Evolutionary conservation across 2,329 filamentous ascomycete species (phyloP).

Genomic region (Penicillium sp.): DNA sequence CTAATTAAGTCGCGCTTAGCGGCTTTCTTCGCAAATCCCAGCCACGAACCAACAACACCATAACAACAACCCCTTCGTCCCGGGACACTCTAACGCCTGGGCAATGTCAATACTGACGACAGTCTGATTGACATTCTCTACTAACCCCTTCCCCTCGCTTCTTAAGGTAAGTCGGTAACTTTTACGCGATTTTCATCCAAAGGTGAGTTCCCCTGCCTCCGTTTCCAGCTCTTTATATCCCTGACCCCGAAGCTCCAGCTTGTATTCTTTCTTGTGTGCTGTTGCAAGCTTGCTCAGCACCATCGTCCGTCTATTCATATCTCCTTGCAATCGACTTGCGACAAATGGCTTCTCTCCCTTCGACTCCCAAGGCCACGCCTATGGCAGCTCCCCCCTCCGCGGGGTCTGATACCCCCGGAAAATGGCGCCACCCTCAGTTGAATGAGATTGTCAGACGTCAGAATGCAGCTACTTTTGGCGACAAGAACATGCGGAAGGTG

Average conservation of each 20-base stretch:
- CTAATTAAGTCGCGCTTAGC: conserved; percentile 13
- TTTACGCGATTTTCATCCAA: neutral
- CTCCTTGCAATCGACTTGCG: neutral
- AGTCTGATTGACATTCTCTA: neutral
- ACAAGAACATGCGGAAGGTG: conserved; percentile 71
- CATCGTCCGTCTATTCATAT: neutral
- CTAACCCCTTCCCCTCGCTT: neutral
- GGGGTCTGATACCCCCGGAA: conserved; percentile 59
- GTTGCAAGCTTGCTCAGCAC: neutral
- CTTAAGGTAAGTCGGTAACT: conserved; percentile 3
- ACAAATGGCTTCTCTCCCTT: conserved; percentile 43
- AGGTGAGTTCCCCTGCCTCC: conserved; percentile 1
- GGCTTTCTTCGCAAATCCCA: conserved; percentile 5
- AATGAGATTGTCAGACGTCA: conserved; percentile 83
- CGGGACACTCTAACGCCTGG: neutral
- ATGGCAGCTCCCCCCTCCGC: conserved; percentile 28
- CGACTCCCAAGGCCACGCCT: conserved; percentile 40
- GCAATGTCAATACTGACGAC: neutral
- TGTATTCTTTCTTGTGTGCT: neutral
- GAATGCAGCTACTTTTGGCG: conserved; percentile 74
- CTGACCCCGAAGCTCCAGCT: neutral
- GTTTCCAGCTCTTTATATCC: neutral
- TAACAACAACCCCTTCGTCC: neutral
- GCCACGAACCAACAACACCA: conserved; percentile 1
- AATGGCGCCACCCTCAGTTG: conserved; percentile 87